A percentile compares a stretch with the other conserved stretches of the same genome.
Conservation (phyloP, 202 grass and related monocot species). For the Bolboschoenoplectus hybrid region DNA sequence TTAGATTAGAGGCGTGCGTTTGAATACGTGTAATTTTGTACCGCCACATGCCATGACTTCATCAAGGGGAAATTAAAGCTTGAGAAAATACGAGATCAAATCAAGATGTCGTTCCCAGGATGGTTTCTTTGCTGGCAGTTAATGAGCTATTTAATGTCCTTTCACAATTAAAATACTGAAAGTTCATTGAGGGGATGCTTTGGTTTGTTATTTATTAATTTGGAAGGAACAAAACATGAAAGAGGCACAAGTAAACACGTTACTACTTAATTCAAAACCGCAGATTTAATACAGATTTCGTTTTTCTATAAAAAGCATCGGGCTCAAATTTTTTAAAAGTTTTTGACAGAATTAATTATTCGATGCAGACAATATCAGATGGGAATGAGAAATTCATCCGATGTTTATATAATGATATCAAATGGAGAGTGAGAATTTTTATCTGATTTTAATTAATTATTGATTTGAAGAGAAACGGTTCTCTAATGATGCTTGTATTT, state of each 20-base stretch:
- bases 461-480: too few species aligned
- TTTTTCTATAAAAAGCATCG: too few species aligned
- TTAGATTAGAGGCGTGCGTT: conserved; percentile 12
- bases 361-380: too few species aligned
- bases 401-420: too few species aligned
- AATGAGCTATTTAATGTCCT: background rate
- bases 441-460: too few species aligned
- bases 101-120: background rate
- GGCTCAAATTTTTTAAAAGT: too few species aligned
- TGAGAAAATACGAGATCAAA: conserved; percentile 13
- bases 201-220: background rate
- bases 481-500: too few species aligned
- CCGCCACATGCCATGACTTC: conserved; percentile 1
- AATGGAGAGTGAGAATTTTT: too few species aligned
- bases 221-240: background rate
- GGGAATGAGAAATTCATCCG: too few species aligned
- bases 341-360: too few species aligned
- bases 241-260: background rate
- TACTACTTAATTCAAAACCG: background rate
- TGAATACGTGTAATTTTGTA: conserved; percentile 23
- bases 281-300: too few species aligned
- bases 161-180: background rate
- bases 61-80: background rate
- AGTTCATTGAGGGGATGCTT: background rate
- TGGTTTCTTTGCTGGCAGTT: background rate